Conservation (phyloP, 805 yeast genomes). For the Metschnikowia borealis region DNA sequence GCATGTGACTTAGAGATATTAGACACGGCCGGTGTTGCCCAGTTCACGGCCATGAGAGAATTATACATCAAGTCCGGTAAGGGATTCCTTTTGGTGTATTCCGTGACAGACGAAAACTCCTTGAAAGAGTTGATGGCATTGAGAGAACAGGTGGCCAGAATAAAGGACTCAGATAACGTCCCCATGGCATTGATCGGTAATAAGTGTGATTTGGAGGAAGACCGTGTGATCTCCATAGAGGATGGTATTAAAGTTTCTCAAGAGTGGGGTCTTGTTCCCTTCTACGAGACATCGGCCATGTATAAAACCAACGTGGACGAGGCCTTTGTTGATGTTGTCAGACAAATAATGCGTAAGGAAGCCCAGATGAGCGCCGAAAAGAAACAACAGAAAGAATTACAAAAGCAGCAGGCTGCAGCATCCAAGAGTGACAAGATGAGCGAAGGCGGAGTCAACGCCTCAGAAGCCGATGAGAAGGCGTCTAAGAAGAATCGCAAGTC, state of each 20-base stretch:
- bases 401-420: constrained; percentile 32
- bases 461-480: constrained; percentile 8
- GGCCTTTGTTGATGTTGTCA: constrained; percentile 81
- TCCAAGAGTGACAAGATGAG: constrained; percentile 3
- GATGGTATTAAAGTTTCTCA: constrained; percentile 82
- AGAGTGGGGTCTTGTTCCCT: constrained; percentile 86
- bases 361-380: constrained; percentile 42
- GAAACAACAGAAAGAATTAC: constrained; percentile 41
- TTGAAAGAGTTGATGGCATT: constrained; percentile 73
- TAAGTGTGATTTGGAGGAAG: constrained; percentile 78
- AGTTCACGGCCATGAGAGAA: constrained; percentile 94
- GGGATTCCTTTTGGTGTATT: constrained; percentile 58
- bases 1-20: constrained; percentile 74
- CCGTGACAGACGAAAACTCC: constrained; percentile 60
- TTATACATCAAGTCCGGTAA: constrained; percentile 82
- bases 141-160: constrained; percentile 78
- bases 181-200: constrained; percentile 92
- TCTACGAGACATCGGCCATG: constrained; percentile 93
- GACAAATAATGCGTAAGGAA: constrained; percentile 83
- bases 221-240: constrained; percentile 70
- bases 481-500: constrained; percentile 13
- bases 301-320: constrained; percentile 85
- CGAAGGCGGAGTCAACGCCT: constrained; percentile 3
- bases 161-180: constrained; percentile 70
- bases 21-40: constrained; percentile 70